Conservation (phyloP, 805 yeast species). For the Kuraishia hungarica region DNA sequence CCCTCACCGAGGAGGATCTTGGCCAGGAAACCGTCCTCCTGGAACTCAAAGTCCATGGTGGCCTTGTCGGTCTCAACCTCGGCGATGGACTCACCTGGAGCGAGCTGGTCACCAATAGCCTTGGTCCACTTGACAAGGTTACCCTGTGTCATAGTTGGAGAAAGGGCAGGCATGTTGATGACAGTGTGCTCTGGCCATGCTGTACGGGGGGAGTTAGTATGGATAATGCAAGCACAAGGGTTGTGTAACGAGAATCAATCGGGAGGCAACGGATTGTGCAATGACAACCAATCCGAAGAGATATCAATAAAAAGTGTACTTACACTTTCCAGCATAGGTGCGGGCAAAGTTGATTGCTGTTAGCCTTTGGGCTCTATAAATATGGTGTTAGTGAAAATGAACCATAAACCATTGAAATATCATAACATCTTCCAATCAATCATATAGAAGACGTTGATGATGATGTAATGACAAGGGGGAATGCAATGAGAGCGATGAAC, state of each 20-base stretch:
- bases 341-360: constrained; percentile 13
- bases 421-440: neutral
- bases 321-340: constrained; percentile 12
- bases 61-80: constrained; percentile 98
- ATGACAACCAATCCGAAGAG: constrained; percentile 3
- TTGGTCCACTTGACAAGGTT: constrained; percentile 86
- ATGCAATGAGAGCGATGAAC: too few relatives aligned
- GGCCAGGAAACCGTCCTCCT: constrained; percentile 91
- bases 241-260: too few relatives aligned
- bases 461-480: too few relatives aligned
- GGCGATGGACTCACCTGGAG: constrained; percentile 91
- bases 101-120: constrained; percentile 76
- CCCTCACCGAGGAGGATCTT: constrained; percentile 80
- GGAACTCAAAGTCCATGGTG: constrained; percentile 96
- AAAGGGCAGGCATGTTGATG: constrained; percentile 95
- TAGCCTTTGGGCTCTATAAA: constrained; percentile 7
- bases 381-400: neutral
- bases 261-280: too few relatives aligned
- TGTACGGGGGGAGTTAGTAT: constrained; percentile 4
- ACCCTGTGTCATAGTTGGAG: constrained; percentile 99
- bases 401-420: too few relatives aligned
- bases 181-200: constrained; percentile 54
- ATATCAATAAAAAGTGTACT: constrained; percentile 7
- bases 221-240: too few relatives aligned
- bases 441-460: too few relatives aligned